Evolutionary conservation across 1,139 yeast genomes (phyloP).

Genomic region (Candida anutae): DNA sequence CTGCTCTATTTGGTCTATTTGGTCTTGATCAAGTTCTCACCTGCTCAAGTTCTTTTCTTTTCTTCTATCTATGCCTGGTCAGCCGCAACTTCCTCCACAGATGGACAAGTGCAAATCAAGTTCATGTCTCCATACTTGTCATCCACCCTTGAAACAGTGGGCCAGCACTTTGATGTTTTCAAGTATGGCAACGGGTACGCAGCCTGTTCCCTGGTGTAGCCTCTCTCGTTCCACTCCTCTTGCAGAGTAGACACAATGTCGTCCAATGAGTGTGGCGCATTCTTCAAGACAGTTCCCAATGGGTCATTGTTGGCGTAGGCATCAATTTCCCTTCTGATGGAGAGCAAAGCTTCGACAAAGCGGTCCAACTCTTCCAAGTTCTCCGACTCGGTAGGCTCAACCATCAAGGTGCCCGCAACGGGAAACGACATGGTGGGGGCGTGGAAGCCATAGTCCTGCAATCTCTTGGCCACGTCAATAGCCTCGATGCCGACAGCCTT

Average conservation of each 20-base stretch:
- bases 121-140: slow-evolving; percentile 93
- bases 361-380: slow-evolving; percentile 81
- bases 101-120: slow-evolving; percentile 88
- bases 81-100: slow-evolving; percentile 59
- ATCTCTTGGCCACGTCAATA: slow-evolving; percentile 90
- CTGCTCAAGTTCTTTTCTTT: not conserved
- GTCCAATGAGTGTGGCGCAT: slow-evolving; percentile 85
- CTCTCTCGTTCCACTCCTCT: slow-evolving; percentile 70
- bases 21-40: too few relatives aligned
- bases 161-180: slow-evolving; percentile 83
- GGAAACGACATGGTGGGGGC: slow-evolving; percentile 99
- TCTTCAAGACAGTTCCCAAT: slow-evolving; percentile 67
- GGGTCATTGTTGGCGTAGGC: slow-evolving; percentile 63
- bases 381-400: slow-evolving; percentile 97
- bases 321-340: slow-evolving; percentile 76
- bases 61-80: not conserved
- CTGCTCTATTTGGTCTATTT: too few relatives aligned
- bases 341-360: slow-evolving; percentile 78
- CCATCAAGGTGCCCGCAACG: slow-evolving; percentile 93
- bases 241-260: slow-evolving; percentile 57
- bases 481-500: slow-evolving; percentile 83
- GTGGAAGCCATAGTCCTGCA: slow-evolving; percentile 97
- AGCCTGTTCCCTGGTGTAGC: slow-evolving; percentile 88
- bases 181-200: slow-evolving; percentile 81
- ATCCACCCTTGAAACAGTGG: slow-evolving; percentile 83